phyloP scores from a whole-genome alignment of 352 stramenopile species.

The Pythium monospermum region DNA sequence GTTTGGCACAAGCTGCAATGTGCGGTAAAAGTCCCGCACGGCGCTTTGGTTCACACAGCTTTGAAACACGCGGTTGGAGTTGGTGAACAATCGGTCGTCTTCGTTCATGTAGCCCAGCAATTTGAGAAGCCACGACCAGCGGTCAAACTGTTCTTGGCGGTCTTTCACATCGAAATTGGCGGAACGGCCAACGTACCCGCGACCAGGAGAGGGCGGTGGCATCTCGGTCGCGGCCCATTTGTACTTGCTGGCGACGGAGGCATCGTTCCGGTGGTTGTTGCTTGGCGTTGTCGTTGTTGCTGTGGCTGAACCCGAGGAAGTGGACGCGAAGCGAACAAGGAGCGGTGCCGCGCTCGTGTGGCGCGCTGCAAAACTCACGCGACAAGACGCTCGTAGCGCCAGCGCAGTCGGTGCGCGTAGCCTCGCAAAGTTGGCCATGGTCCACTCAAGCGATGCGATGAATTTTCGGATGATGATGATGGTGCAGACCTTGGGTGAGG shows the following conservation, averaged over 20 bases:
- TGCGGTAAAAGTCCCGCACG: conserved; percentile 64
- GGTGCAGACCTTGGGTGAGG: background rate
- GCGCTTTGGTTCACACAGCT: conserved; percentile 83
- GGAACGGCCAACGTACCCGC: conserved; percentile 60
- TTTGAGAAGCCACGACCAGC: conserved; percentile 80
- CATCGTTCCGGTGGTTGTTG: too few relatives aligned
- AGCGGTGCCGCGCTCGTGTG: conserved; percentile 4
- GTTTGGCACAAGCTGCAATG: conserved; percentile 59
- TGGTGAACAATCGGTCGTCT: conserved; percentile 68
- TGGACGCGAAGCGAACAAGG: conserved; percentile 24
- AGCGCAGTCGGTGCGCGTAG: conserved; percentile 10
- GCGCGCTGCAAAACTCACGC: conserved; percentile 8
- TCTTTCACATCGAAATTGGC: conserved; percentile 83
- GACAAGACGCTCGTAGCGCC: conserved; percentile 1
- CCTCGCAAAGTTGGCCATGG: conserved; percentile 6
- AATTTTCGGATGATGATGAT: conserved; percentile 1
- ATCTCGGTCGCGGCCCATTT: conserved; percentile 75
- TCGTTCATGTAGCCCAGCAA: conserved; percentile 86
- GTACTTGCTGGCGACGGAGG: conserved; percentile 44
- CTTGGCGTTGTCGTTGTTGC: background rate
- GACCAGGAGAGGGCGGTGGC: conserved; percentile 68
- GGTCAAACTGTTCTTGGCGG: conserved; percentile 47
- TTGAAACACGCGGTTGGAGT: conserved; percentile 73
- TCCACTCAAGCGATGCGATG: background rate
- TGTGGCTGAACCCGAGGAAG: conserved; percentile 4